Conservation (phyloP, 2,329 filamentous ascomycete species). For the Sclerotinia nivalis region DNA sequence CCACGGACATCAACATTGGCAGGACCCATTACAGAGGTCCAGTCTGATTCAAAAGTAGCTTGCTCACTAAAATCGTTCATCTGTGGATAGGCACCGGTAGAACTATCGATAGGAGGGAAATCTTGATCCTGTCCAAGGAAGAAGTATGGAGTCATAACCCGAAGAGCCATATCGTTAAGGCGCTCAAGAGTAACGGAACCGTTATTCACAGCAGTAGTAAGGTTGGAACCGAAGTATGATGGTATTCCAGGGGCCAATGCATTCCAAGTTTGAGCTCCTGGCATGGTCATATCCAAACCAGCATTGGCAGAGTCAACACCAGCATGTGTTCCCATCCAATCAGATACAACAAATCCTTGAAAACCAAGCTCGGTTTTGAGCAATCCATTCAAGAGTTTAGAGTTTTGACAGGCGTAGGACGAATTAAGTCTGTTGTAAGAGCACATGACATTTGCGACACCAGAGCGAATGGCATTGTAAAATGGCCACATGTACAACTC, state of each 20-base stretch:
- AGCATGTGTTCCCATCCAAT: constrained; percentile 64
- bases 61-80: constrained; percentile 2
- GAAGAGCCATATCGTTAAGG: constrained; percentile 49
- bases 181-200: constrained; percentile 47
- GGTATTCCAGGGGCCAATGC: constrained; percentile 14
- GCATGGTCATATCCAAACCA: constrained; percentile 70
- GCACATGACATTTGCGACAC: constrained; percentile 75
- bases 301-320: constrained; percentile 59
- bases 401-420: constrained; percentile 53
- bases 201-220: constrained; percentile 49
- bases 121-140: constrained; percentile 54
- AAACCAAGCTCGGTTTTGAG: constrained; percentile 54
- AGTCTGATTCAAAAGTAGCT: constrained; percentile 46
- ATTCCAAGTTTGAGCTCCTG: constrained; percentile 45
- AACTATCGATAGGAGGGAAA: constrained; percentile 39
- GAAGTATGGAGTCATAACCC: constrained; percentile 58
- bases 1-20: constrained; percentile 71
- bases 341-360: constrained; percentile 60
- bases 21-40: constrained; percentile 7
- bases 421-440: constrained; percentile 54
- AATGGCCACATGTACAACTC: constrained; percentile 87
- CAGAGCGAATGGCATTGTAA: constrained; percentile 72
- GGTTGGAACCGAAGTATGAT: constrained; percentile 31
- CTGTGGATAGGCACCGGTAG: constrained; percentile 15
- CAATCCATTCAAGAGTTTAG: constrained; percentile 50